Conservation (phyloP, 176 grass and related monocot genomes). For the Ampelocalamus luodianensis region DNA sequence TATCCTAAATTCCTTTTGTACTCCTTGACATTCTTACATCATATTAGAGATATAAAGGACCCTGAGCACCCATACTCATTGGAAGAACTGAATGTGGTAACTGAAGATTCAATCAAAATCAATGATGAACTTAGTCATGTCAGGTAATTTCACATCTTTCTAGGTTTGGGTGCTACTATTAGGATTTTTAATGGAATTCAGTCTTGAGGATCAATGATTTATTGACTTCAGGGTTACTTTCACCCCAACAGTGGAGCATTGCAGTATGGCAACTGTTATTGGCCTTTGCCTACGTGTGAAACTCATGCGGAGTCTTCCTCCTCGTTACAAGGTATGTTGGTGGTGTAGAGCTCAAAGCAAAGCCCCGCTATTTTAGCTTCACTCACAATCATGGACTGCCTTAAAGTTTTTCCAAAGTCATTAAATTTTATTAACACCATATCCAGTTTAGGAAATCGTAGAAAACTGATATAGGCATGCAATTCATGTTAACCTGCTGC, state of each 20-base stretch:
- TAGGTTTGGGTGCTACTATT: constrained; percentile 4
- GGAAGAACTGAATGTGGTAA: constrained; percentile 91
- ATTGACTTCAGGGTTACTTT: constrained; percentile 76
- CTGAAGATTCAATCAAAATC: constrained; percentile 77
- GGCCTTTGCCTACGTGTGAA: constrained; percentile 94
- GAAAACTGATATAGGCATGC: not conserved
- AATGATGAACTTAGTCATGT: constrained; percentile 67
- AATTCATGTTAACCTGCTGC: not conserved
- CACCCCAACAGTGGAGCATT: constrained; percentile 95
- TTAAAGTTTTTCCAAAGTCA: constrained; percentile 6
- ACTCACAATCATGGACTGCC: not conserved
- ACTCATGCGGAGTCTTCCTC: constrained; percentile 86
- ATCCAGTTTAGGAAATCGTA: not conserved
- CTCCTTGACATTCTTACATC: constrained; percentile 80
- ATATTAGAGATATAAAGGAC: constrained; percentile 99
- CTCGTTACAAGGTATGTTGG: constrained; percentile 77
- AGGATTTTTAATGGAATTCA: not conserved
- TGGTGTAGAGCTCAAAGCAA: not conserved
- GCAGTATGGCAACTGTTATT: constrained; percentile 93
- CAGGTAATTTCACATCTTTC: constrained; percentile 52
- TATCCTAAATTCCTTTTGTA: constrained; percentile 32
- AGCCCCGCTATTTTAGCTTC: not conserved
- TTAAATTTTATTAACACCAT: not conserved
- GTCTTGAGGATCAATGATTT: not conserved
- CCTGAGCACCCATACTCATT: constrained; percentile 94